phyloP scores from a whole-genome alignment of 495 filamentous ascomycete genomes.

The Bombardia bombarda region DNA sequence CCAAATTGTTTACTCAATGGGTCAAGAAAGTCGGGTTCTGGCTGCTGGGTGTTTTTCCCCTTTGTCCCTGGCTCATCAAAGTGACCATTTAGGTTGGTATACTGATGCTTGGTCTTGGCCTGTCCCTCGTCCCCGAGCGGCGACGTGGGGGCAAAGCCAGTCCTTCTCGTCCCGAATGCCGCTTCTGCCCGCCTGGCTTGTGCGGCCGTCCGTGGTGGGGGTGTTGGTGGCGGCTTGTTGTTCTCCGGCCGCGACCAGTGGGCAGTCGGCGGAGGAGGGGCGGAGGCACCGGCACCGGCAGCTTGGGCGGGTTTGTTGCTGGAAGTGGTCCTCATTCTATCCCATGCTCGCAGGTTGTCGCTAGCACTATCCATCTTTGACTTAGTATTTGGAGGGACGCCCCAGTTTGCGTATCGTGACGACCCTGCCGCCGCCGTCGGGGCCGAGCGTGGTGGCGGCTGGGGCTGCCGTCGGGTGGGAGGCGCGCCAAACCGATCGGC shows the following conservation, averaged over 20 bases:
- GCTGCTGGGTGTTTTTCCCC: slow-evolving; percentile 10
- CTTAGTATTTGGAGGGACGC: slow-evolving; percentile 32
- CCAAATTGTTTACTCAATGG: slow-evolving; percentile 35
- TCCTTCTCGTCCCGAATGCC: slow-evolving; percentile 31
- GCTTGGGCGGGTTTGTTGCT: slow-evolving; percentile 8
- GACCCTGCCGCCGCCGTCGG: slow-evolving; percentile 2
- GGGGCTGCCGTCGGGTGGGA: slow-evolving; percentile 35
- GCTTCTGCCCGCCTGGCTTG: slow-evolving; percentile 37
- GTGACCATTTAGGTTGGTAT: too few species aligned
- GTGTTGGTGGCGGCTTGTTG: slow-evolving; percentile 6
- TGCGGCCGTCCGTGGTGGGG: slow-evolving; percentile 32
- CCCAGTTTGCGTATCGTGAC: slow-evolving; percentile 17
- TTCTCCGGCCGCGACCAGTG: slow-evolving; percentile 7
- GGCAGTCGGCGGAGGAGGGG: slow-evolving; percentile 26
- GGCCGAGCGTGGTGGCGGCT: slow-evolving; percentile 23
- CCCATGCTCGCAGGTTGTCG: slow-evolving; percentile 59
- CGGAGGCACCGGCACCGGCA: slow-evolving; percentile 1
- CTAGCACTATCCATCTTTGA: slow-evolving; percentile 50
- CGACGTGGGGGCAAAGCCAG: slow-evolving; percentile 32
- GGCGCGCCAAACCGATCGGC: slow-evolving; percentile 25
- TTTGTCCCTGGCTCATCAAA: slow-evolving; percentile 31
- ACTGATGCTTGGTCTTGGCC: slow-evolving; percentile 32
- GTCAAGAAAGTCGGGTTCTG: slow-evolving; percentile 21
- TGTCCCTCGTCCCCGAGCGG: slow-evolving; percentile 37
- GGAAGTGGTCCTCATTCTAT: slow-evolving; percentile 47